Conservation (phyloP, 2,329 filamentous ascomycete genomes). For the Alternaria sp. region DNA sequence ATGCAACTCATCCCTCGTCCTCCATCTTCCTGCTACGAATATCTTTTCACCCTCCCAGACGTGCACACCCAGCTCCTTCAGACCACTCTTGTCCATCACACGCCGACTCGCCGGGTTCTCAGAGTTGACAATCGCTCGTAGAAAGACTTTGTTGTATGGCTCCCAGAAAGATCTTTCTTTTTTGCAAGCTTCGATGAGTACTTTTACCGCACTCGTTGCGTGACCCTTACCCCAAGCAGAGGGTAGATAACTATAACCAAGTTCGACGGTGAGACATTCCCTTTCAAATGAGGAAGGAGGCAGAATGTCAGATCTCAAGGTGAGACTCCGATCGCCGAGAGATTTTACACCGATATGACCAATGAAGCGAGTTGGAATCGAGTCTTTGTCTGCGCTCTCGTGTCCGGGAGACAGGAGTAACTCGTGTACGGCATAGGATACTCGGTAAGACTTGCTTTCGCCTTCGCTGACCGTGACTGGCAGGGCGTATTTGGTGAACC, state of each 20-base stretch:
- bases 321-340: slow-evolving; percentile 18
- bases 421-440: slow-evolving; percentile 38
- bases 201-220: slow-evolving; percentile 28
- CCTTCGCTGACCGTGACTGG: slow-evolving; percentile 13
- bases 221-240: slow-evolving; percentile 30
- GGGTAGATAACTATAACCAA: slow-evolving; percentile 32
- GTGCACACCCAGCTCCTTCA: slow-evolving; percentile 35
- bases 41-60: slow-evolving; percentile 32
- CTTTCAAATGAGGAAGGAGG: slow-evolving; percentile 9
- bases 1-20: slow-evolving; percentile 25
- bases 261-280: slow-evolving; percentile 29
- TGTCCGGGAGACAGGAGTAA: slow-evolving; percentile 9
- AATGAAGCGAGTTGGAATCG: slow-evolving; percentile 20
- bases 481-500: slow-evolving; percentile 19
- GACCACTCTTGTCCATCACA: slow-evolving; percentile 42
- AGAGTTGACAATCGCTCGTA: slow-evolving; percentile 41
- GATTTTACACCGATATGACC: slow-evolving; percentile 32
- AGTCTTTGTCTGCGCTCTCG: not conserved
- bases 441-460: slow-evolving; percentile 24
- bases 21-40: slow-evolving; percentile 33
- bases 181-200: slow-evolving; percentile 31
- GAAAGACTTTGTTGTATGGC: slow-evolving; percentile 35
- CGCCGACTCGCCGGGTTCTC: slow-evolving; percentile 37
- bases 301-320: slow-evolving; percentile 18
- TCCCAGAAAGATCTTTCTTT: slow-evolving; percentile 27